A percentile compares a stretch with the other conserved stretches of the same genome.
These are phyloP conservation scores for Gryganskiella cystojenkinii DNA, from an alignment of 192 early-diverging fungal species.

Conservation along the genomic window DNA sequence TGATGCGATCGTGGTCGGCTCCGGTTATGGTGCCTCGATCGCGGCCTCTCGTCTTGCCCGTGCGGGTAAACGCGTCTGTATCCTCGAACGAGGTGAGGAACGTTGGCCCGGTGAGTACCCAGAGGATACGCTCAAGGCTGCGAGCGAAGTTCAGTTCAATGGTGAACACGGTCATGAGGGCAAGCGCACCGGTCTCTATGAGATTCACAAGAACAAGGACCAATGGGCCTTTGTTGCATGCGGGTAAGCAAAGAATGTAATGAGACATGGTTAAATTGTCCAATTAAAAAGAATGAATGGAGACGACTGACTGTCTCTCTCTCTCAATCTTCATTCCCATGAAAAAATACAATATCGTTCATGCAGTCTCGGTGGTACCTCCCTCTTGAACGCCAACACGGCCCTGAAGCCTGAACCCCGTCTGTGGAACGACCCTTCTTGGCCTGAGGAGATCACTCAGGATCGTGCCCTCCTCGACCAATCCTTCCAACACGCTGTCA, in stretches of 20 bases:
- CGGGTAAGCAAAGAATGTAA: slow-evolving; percentile 45
- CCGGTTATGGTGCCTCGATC: slow-evolving; percentile 59
- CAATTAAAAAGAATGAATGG: neutral
- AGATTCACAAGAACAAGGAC: slow-evolving; percentile 49
- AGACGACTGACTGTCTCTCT: neutral
- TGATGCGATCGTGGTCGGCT: slow-evolving; percentile 57
- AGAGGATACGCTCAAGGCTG: slow-evolving; percentile 26
- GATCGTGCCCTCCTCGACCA: slow-evolving; percentile 39
- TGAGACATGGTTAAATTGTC: neutral
- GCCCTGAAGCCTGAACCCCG: slow-evolving; percentile 54
- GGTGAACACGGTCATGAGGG: slow-evolving; percentile 40
- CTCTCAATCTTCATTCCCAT: neutral
- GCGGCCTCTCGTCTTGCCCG: slow-evolving; percentile 57
- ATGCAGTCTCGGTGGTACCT: slow-evolving; percentile 58
- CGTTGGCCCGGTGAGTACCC: slow-evolving; percentile 62
- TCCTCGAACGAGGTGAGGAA: slow-evolving; percentile 58
- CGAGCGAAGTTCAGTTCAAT: slow-evolving; percentile 52
- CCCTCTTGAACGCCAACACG: slow-evolving; percentile 58
- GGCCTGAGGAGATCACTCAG: slow-evolving; percentile 54
- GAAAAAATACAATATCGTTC: too few relatives aligned
- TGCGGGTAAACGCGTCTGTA: slow-evolving; percentile 53
- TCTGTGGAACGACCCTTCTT: slow-evolving; percentile 43
- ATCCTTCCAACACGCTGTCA: slow-evolving; percentile 43
- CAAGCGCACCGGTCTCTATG: slow-evolving; percentile 53
- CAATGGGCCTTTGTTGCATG: slow-evolving; percentile 54